phyloP scores from a whole-genome alignment of 352 stramenopile species.

The Saprolegnia parasitica region DNA sequence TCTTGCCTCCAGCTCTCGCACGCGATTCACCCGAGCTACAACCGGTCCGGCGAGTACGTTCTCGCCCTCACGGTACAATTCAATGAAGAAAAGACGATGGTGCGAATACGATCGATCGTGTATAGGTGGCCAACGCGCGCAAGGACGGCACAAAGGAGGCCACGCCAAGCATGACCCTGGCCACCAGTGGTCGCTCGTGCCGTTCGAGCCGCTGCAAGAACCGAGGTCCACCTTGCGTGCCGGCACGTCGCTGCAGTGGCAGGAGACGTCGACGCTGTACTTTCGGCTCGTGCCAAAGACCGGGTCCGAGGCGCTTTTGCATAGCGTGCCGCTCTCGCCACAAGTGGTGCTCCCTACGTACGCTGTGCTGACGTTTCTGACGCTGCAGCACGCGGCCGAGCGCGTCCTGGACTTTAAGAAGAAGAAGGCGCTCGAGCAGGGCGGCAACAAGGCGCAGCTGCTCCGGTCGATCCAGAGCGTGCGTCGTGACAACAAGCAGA shows the following conservation, averaged over 20 bases:
- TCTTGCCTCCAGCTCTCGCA: slow-evolving; percentile 61
- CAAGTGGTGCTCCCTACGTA: slow-evolving; percentile 26
- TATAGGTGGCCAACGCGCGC: slow-evolving; percentile 22
- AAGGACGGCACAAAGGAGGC: slow-evolving; percentile 27
- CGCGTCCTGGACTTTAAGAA: slow-evolving; percentile 25
- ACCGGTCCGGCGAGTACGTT: slow-evolving; percentile 59
- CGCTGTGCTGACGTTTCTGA: slow-evolving; percentile 67
- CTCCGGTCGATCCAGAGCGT: slow-evolving; percentile 85
- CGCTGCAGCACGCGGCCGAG: slow-evolving; percentile 51
- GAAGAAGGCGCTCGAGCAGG: slow-evolving; percentile 32
- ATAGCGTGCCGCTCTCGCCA: slow-evolving; percentile 28
- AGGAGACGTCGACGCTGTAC: slow-evolving; percentile 73
- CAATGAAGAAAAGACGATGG: not conserved
- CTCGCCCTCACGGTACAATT: slow-evolving; percentile 57
- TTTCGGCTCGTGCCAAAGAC: slow-evolving; percentile 51
- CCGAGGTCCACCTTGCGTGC: slow-evolving; percentile 30
- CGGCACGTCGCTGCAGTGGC: slow-evolving; percentile 37
- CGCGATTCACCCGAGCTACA: slow-evolving; percentile 62
- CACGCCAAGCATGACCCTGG: not conserved
- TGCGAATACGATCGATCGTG: not conserved
- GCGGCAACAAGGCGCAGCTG: slow-evolving; percentile 22
- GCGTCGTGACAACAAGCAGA: slow-evolving; percentile 68
- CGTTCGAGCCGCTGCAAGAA: slow-evolving; percentile 31
- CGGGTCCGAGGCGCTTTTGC: not conserved
- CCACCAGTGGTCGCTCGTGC: slow-evolving; percentile 50